phyloP scores from a whole-genome alignment of 1,139 yeast species.

The Diutina rugosa region DNA sequence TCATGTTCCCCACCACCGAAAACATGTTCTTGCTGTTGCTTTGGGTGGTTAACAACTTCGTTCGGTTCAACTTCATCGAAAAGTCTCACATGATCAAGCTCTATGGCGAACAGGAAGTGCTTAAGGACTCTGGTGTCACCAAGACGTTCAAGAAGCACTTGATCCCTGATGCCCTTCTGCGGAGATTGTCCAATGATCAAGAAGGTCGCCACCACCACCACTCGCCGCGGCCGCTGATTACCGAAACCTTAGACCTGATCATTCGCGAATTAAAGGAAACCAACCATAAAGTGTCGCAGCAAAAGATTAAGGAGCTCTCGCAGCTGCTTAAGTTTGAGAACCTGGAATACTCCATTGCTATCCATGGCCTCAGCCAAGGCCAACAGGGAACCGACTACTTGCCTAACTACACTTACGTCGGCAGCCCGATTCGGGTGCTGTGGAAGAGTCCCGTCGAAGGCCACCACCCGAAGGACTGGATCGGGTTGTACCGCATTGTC shows the following conservation, averaged over 20 bases:
- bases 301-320: conserved; percentile 27
- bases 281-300: conserved; percentile 16
- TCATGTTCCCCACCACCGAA: conserved; percentile 48
- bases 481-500: conserved; percentile 58
- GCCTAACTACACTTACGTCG: conserved; percentile 19
- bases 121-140: conserved; percentile 52
- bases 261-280: conserved; percentile 25
- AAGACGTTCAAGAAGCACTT: conserved; percentile 48
- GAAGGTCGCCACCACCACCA: conserved; percentile 2
- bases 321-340: conserved; percentile 27
- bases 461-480: conserved; percentile 50
- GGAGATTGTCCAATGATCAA: conserved; percentile 12
- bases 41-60: conserved; percentile 60
- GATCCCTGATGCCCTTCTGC: conserved; percentile 27
- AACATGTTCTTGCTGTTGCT: conserved; percentile 43
- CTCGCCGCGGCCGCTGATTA: conserved; percentile 7
- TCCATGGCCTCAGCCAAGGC: conserved; percentile 12
- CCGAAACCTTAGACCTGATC: conserved; percentile 29
- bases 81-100: conserved; percentile 70
- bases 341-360: conserved; percentile 18
- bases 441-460: conserved; percentile 43
- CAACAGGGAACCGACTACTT: neutral
- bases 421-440: conserved; percentile 40
- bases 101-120: conserved; percentile 54
- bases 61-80: conserved; percentile 64